These are phyloP conservation scores for Raphanus hybrid DNA, from an alignment of 441 rosid genomes.

Conservation along the genomic window DNA sequence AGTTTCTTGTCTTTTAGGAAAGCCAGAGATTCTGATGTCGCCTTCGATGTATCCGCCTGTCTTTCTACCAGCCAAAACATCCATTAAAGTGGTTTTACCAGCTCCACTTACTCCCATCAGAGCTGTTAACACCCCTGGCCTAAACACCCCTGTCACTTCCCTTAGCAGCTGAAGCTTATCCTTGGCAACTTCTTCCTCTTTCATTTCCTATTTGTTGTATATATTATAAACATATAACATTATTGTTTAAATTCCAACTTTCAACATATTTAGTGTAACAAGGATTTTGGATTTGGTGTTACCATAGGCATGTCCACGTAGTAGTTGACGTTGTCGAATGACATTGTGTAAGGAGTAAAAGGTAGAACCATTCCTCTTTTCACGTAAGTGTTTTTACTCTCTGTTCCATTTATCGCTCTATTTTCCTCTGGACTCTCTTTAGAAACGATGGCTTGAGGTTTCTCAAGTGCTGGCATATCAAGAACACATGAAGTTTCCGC, in stretches of 20 bases:
- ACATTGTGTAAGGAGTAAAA: conserved; percentile 89
- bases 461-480: conserved; percentile 62
- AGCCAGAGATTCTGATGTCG: conserved; percentile 80
- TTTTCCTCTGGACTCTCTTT: conserved; percentile 57
- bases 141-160: conserved; percentile 80
- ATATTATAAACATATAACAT: not conserved
- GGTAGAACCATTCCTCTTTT: conserved; percentile 96
- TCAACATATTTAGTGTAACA: not conserved
- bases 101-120: conserved; percentile 99
- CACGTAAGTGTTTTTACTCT: conserved; percentile 41
- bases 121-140: conserved; percentile 94
- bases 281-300: conserved; percentile 37
- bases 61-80: conserved; percentile 94
- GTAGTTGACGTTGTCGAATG: conserved; percentile 75
- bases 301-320: conserved; percentile 93
- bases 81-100: conserved; percentile 97
- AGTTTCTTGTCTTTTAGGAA: conserved; percentile 87
- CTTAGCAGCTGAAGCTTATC: conserved; percentile 73
- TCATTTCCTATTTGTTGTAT: conserved; percentile 77
- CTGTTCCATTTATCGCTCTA: conserved; percentile 41
- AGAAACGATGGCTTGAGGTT: conserved; percentile 67
- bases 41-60: conserved; percentile 92
- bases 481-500: conserved; percentile 16
- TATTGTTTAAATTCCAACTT: not conserved
- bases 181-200: conserved; percentile 72